Evolutionary conservation across 2,329 filamentous ascomycete genomes (phyloP), one percentile per base, ranked within the genome.

Genomic region (Karstenula rhodostoma): DNA sequence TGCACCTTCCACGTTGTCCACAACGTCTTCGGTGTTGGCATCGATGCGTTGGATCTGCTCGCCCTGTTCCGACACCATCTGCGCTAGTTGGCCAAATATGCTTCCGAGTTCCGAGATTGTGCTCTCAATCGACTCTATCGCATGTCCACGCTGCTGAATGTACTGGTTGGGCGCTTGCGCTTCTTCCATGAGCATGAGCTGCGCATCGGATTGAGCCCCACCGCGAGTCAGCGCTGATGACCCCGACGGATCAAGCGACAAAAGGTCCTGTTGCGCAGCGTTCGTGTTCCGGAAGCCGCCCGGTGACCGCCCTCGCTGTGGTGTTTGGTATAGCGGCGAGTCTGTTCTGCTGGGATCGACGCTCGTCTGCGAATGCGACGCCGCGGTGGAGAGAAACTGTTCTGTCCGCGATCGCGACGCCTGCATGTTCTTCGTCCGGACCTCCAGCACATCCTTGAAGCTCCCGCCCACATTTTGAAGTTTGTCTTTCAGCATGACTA

Each of bases 31-130:
- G 1, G 94, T 97, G 78, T 98, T 97, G 66, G 94, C 94, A 72
- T 98, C 94, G 73, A 97, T 97, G 52, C 94, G 86, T 79, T 98
- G 93, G 67, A 99, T 96, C 90, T 97, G 96, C 79, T 97, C 95
- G 63, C 92, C 93, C 80, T 99, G 95, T 78, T 99, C 94, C 57
- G 91, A 93, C 32, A 99, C 95, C 95, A 99, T 98, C 67, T 92
- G 89, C 37, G 95, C 94, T 52, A 99, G 82, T 78, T 99, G 94
- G 9, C 93, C 92, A 76, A 98, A 98, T 63, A 97, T 97, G 15
- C 90, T 85, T 29, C 95, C 95, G 1, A 99, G 84, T 77, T 99
- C 95, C 64, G 87, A 89, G 69, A 99, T 99, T 1, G 95, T 99
- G 68, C 92, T 89, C 78, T 99, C 95, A 61, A 99, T 99, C 4